These are phyloP conservation scores for Perkinsus marinus DNA, from an alignment of 169 alveolate species.

Conservation along the genomic window DNA sequence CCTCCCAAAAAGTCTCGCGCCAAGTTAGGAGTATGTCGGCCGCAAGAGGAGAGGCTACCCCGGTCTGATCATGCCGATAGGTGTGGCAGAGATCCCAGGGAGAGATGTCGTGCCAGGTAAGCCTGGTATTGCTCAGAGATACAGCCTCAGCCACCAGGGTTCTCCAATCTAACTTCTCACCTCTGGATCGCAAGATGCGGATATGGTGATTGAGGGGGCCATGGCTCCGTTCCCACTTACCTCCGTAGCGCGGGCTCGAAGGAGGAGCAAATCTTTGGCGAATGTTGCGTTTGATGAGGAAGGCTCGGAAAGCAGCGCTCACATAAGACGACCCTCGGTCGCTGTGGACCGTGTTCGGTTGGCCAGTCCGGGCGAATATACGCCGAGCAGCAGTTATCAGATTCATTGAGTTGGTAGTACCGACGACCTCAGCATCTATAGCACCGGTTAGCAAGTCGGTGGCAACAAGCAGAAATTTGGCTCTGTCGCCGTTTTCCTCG, in stretches of 20 bases:
- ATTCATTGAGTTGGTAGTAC: neutral
- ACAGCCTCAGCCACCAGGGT: neutral
- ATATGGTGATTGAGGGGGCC: neutral
- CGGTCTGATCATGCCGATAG: neutral
- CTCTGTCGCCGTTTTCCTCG: neutral
- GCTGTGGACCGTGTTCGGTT: neutral
- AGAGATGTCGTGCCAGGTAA: neutral
- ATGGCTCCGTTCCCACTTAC: neutral
- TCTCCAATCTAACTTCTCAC: neutral
- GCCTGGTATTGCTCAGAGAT: neutral
- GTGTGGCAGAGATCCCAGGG: neutral
- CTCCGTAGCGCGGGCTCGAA: neutral
- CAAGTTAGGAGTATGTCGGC: neutral
- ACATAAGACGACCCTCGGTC: neutral
- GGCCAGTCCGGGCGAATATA: neutral
- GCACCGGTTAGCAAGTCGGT: neutral
- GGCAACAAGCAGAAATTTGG: neutral
- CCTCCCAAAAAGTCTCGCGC: no score
- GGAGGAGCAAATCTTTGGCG: neutral
- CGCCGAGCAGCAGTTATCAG: neutral
- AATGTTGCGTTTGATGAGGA: neutral
- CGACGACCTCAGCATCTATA: neutral
- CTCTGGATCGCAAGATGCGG: neutral
- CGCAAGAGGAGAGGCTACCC: neutral
- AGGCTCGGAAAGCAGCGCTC: neutral